phyloP scores from a whole-genome alignment of 2,329 filamentous ascomycete species.

The Chalara sp. region DNA sequence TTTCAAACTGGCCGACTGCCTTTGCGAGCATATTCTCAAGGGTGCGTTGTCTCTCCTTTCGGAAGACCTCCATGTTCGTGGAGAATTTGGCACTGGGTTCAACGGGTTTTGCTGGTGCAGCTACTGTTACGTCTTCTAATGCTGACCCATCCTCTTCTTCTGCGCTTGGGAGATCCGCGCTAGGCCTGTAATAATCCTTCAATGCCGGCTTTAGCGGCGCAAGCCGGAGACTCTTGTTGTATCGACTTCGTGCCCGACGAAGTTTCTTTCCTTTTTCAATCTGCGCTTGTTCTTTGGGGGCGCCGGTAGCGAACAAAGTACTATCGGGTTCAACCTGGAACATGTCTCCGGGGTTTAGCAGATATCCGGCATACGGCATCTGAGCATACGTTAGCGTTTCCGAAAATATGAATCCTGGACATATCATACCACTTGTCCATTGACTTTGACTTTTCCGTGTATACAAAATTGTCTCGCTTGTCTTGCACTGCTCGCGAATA shows the following conservation, averaged over 20 bases:
- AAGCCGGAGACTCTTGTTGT: background rate
- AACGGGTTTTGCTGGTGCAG: background rate
- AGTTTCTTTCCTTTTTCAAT: slow-evolving; percentile 16
- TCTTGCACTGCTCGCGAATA: slow-evolving; percentile 89
- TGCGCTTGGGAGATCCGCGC: background rate
- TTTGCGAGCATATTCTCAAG: slow-evolving; percentile 17
- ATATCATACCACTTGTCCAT: slow-evolving; percentile 76
- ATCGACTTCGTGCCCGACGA: slow-evolving; percentile 2
- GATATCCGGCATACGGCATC: slow-evolving; percentile 90
- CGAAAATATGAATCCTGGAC: background rate
- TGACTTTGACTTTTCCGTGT: slow-evolving; percentile 90
- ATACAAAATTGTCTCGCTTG: slow-evolving; percentile 93
- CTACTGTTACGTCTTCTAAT: background rate
- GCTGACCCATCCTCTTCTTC: background rate
- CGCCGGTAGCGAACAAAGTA: slow-evolving; percentile 82
- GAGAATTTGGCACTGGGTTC: background rate
- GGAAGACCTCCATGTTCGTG: slow-evolving; percentile 23
- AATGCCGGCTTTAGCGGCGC: background rate
- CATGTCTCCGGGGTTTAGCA: slow-evolving; percentile 94
- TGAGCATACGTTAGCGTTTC: slow-evolving; percentile 29
- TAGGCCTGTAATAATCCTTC: background rate
- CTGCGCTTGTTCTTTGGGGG: slow-evolving; percentile 46
- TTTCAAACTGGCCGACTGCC: slow-evolving; percentile 46
- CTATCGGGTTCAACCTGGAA: slow-evolving; percentile 90
- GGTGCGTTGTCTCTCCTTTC: slow-evolving; percentile 20